Evolutionary conservation across 805 yeast genomes (phyloP).

Genomic region (Sungouiella blattae): DNA sequence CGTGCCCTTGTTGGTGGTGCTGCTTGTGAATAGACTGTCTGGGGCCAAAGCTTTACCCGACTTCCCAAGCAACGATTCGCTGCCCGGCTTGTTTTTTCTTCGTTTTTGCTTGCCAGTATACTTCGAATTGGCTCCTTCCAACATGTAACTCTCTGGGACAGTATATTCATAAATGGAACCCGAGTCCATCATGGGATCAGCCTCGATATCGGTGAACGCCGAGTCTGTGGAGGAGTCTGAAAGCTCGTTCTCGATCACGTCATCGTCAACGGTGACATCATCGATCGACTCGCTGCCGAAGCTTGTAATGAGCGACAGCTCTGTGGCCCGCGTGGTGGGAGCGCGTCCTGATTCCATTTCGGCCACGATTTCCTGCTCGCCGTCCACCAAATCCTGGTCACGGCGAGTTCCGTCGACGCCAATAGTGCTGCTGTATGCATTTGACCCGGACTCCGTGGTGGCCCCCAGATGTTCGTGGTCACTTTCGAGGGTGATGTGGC

Average conservation of each 20-base stretch:
- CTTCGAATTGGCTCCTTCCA: constrained; percentile 6
- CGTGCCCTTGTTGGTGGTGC: not conserved
- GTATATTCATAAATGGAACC: constrained; percentile 17
- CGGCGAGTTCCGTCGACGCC: not conserved
- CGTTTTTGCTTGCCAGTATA: not conserved
- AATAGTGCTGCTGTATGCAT: not conserved
- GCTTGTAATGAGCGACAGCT: no score
- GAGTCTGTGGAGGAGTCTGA: constrained; percentile 35
- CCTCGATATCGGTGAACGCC: constrained; percentile 43
- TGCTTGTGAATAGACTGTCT: not conserved
- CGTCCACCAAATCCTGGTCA: not conserved
- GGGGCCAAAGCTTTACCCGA: no score
- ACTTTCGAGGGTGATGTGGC: not conserved
- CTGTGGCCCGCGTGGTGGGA: not conserved
- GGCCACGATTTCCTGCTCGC: not conserved
- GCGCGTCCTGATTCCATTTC: not conserved
- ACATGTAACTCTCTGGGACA: constrained; percentile 14
- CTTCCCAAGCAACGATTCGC: no score
- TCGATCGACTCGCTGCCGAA: no score
- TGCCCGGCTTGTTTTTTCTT: not conserved
- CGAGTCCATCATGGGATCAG: constrained; percentile 34
- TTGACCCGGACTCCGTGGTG: not conserved
- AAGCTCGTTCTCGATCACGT: constrained; percentile 5
- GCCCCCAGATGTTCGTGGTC: not conserved
- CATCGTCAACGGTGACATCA: not conserved